These are phyloP conservation scores for Pichia norvegensis DNA, from an alignment of 1,139 yeast species.

Conservation along the genomic window DNA sequence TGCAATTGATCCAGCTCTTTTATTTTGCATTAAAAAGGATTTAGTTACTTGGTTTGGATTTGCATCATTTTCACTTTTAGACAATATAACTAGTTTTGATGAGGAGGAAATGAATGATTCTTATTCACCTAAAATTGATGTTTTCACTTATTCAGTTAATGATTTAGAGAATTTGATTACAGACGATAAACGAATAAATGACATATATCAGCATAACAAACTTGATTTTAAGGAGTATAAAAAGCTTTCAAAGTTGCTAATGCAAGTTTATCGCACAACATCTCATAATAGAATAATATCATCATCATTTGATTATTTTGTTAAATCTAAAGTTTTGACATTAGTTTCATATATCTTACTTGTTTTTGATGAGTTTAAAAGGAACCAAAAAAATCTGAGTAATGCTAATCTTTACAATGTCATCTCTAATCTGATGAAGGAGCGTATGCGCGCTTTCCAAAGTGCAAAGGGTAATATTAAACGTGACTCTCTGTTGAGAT, in stretches of 20 bases:
- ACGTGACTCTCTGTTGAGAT: not conserved
- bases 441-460: not conserved
- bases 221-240: not conserved
- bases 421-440: not conserved
- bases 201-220: not conserved
- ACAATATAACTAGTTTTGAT: not conserved
- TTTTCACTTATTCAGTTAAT: not conserved
- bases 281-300: conserved; percentile 1
- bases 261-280: not conserved
- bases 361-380: not conserved
- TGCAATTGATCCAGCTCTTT: conserved; percentile 45
- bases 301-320: not conserved
- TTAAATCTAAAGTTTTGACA: not conserved
- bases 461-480: not conserved
- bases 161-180: not conserved
- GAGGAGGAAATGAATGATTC: not conserved
- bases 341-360: not conserved
- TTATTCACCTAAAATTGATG: not conserved
- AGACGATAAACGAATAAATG: not conserved
- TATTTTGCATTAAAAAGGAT: not conserved
- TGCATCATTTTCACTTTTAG: not conserved
- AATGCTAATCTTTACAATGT: conserved; percentile 1
- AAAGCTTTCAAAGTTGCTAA: not conserved
- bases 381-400: not conserved
- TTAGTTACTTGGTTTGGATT: conserved; percentile 2